Base-by-base conservation (phyloP, 768 basidiomycete species). In the Lactarius hatsudake region DNA sequence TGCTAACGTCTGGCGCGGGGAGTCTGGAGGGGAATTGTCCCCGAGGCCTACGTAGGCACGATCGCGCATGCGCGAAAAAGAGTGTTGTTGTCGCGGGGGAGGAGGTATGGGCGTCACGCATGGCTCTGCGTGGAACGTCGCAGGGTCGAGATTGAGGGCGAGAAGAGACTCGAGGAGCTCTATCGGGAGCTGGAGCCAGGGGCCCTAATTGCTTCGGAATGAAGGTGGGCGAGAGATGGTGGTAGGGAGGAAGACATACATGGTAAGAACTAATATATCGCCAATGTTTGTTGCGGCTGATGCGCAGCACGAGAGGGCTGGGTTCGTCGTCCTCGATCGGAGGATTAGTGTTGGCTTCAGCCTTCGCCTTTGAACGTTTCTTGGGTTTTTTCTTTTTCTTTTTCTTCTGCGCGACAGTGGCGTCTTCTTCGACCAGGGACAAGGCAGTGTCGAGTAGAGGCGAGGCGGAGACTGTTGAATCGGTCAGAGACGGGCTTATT, bases 241-340 rank as follows among this genome's bases (percentile, higher is more conserved):
- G 65, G 26, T 42, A 63, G 64, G 28, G 53, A 67, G 71, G 54
- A 51, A 67, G 57, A 86, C 88, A 67, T 79, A 93, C 92, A 76
- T 93, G 91, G 75, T 91, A 94, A 28, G 93, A 93, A 77, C 90
- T 93, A 78, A 95, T 94, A 73, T 94, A 94, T 34, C 88, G 86
- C 94, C 93, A 94, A 73, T 96, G 94, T 76, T 96, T 96, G 80
- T 95, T 94, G 71, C 94, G 85, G 78, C 90, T 92, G 72, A 96
- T 95, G 75, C 90, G 91, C 3, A 95, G 83, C 42, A 90, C 86
- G 0, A 88, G 82, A 18, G 86, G 86, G 55, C 84, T 84, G 42
- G 79, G 75, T 55, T 77, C 79, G 34, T 84, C 83, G 34, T 77
- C 76, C 38, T 81, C 79, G 32, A 71, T 74, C 55, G 26, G 73